Conservation (phyloP, 2,329 filamentous ascomycete species). For the Diaporthe amygdali region DNA sequence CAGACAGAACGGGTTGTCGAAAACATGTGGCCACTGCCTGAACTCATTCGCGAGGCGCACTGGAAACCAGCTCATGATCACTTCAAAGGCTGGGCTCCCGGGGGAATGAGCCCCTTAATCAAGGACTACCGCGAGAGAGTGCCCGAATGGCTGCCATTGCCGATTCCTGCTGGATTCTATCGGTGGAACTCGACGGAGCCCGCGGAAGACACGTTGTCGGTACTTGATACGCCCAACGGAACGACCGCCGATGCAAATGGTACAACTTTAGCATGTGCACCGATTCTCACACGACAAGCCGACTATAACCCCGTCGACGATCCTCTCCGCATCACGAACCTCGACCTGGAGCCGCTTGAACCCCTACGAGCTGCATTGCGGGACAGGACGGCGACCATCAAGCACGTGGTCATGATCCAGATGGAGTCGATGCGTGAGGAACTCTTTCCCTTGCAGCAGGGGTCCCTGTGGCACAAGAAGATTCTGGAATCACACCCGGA, state of each 20-base stretch:
- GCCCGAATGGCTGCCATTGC: constrained; percentile 36
- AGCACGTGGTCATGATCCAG: constrained; percentile 49
- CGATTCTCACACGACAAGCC: not conserved
- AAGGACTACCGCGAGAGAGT: constrained; percentile 32
- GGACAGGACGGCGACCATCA: constrained; percentile 39
- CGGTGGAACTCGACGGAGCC: constrained; percentile 33
- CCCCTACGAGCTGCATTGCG: constrained; percentile 32
- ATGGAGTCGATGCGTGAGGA: constrained; percentile 51
- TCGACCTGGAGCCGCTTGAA: constrained; percentile 38
- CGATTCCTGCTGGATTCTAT: constrained; percentile 35
- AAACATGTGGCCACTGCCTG: constrained; percentile 30
- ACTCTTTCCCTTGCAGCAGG: constrained; percentile 49
- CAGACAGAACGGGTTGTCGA: not conserved
- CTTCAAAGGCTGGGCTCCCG: constrained; percentile 41
- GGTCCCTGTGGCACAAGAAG: constrained; percentile 42
- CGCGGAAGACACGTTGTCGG: constrained; percentile 22
- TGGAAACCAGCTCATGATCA: constrained; percentile 35
- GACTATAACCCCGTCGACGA: constrained; percentile 43
- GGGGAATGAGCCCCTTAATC: constrained; percentile 30
- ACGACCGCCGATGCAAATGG: not conserved
- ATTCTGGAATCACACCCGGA: constrained; percentile 38
- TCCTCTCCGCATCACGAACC: constrained; percentile 47
- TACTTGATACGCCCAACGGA: not conserved
- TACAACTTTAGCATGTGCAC: not conserved
- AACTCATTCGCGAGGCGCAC: constrained; percentile 30